Evolutionary conservation across 176 grass and related monocot genomes (phyloP).

Genomic region (Triticum dicoccoides): DNA sequence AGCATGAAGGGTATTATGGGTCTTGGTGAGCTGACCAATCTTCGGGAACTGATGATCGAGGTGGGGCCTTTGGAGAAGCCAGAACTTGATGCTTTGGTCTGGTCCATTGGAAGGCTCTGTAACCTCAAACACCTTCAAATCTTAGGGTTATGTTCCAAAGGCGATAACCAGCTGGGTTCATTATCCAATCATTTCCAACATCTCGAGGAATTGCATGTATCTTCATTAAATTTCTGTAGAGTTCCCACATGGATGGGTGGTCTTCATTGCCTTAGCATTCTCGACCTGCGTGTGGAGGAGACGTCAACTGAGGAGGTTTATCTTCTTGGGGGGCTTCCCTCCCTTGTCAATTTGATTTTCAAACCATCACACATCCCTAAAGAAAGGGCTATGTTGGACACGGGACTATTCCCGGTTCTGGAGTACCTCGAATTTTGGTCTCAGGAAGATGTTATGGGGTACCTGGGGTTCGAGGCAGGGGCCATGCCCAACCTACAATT

Average conservation of each 20-base stretch:
- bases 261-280: neutral
- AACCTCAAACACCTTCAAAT: neutral
- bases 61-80: neutral
- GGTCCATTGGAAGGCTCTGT: neutral
- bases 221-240: accelerated
- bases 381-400: neutral
- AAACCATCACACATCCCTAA: accelerated
- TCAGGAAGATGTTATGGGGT: accelerated
- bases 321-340: neutral
- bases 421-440: neutral
- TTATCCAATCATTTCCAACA: neutral
- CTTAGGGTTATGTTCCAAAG: accelerated
- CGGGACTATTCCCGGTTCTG: neutral
- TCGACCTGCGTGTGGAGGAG: neutral
- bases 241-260: neutral
- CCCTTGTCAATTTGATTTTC: accelerated
- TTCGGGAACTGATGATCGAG: accelerated
- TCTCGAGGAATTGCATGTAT: neutral
- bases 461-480: neutral
- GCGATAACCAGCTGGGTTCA: accelerated
- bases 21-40: neutral
- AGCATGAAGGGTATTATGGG: neutral
- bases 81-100: neutral
- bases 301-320: neutral
- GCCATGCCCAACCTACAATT: neutral